Evolutionary conservation across 1,139 yeast species (phyloP).

Genomic region (Suzukiozyma palmioleophila): DNA sequence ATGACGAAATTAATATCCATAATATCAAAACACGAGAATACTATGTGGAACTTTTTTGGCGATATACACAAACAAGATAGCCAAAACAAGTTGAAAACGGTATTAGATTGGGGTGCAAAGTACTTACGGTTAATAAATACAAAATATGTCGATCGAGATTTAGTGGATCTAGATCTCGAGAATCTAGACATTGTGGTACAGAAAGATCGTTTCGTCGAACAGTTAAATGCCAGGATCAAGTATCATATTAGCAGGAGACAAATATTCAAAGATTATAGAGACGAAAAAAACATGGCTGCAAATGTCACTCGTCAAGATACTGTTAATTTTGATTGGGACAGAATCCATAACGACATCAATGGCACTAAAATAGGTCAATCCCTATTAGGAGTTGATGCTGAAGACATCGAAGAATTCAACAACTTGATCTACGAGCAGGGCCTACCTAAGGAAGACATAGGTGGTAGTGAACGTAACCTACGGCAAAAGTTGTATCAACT

Average conservation of each 20-base stretch:
- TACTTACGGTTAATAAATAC: slow-evolving; percentile 56
- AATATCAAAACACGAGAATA: slow-evolving; percentile 65
- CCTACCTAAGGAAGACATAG: slow-evolving; percentile 26
- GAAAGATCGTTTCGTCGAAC: slow-evolving; percentile 22
- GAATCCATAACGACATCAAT: slow-evolving; percentile 40
- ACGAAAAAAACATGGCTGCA: slow-evolving; percentile 14
- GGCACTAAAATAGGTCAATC: slow-evolving; percentile 30
- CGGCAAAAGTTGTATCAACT: slow-evolving; percentile 14
- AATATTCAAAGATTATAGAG: slow-evolving; percentile 31
- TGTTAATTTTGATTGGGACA: slow-evolving; percentile 48
- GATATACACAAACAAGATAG: slow-evolving; percentile 72
- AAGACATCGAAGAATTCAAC: slow-evolving; percentile 58
- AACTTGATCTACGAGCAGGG: slow-evolving; percentile 19
- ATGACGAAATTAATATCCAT: slow-evolving; percentile 64
- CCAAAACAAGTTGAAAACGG: slow-evolving; percentile 62
- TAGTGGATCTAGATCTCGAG: slow-evolving; percentile 38
- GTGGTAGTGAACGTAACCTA: slow-evolving; percentile 16
- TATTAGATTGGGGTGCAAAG: slow-evolving; percentile 63
- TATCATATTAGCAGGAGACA: slow-evolving; percentile 27
- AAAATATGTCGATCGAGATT: slow-evolving; percentile 51
- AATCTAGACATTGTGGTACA: slow-evolving; percentile 19
- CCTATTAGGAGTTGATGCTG: slow-evolving; percentile 56
- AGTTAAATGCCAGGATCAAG: slow-evolving; percentile 27
- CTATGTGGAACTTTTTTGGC: slow-evolving; percentile 71
- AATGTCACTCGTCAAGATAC: slow-evolving; percentile 20